Percentiles rank a stretch among this genome's conserved stretches.
phyloP scores from a whole-genome alignment of 1,284 basidiomycete species.

The Uromyces viciae-fabae region DNA sequence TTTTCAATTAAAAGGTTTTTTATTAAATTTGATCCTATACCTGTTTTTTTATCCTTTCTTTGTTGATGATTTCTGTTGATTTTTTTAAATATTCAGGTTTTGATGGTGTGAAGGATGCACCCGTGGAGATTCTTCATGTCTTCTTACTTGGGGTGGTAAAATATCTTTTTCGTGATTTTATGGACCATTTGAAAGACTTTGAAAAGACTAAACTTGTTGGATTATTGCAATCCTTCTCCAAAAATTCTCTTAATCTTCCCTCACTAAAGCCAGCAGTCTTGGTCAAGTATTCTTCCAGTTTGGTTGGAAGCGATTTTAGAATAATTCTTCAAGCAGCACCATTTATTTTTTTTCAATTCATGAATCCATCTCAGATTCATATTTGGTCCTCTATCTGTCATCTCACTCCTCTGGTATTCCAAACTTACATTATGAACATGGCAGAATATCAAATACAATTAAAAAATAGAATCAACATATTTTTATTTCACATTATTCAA shows the following conservation, averaged over 20 bases:
- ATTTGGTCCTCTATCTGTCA: conserved; percentile 54
- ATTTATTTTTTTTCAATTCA: conserved; percentile 55
- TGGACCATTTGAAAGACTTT: neutral
- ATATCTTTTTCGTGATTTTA: neutral
- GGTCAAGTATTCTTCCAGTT: conserved; percentile 53
- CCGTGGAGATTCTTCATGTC: conserved; percentile 52
- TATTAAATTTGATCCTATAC: neutral
- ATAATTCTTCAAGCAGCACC: conserved; percentile 56
- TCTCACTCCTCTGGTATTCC: conserved; percentile 56
- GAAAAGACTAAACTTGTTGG: neutral
- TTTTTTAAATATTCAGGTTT: conserved; percentile 53
- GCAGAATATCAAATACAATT: neutral
- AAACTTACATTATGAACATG: conserved; percentile 55
- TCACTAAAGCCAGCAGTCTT: conserved; percentile 47
- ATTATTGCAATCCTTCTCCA: neutral
- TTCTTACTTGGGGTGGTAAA: conserved; percentile 47
- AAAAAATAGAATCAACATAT: conserved; percentile 51
- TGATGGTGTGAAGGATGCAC: conserved; percentile 57
- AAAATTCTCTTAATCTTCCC: neutral
- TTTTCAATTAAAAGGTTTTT: neutral
- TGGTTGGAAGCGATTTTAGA: conserved; percentile 56
- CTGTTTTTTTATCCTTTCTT: neutral
- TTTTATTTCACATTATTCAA: conserved; percentile 51
- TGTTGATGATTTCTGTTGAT: neutral
- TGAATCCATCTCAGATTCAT: conserved; percentile 46